Conservation (phyloP, 2,329 filamentous ascomycete genomes). For the Aaosphaeria pasadenensis region DNA sequence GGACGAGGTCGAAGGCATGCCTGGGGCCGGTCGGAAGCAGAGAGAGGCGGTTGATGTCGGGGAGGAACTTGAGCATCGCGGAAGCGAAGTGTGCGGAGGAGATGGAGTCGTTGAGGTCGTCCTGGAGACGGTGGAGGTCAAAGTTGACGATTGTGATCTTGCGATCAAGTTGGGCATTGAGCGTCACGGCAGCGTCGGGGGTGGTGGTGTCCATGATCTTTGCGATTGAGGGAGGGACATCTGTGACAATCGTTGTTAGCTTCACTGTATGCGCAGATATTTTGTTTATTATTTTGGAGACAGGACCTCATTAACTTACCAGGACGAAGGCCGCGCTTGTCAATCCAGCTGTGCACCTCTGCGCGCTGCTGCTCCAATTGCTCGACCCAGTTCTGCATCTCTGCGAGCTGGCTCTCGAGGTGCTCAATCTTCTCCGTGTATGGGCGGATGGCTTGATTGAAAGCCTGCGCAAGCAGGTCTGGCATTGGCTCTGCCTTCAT, state of each 20-base stretch:
- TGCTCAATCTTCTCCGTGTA: conserved; percentile 54
- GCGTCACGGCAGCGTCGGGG: conserved; percentile 48
- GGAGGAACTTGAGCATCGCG: conserved; percentile 55
- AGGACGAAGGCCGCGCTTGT: conserved; percentile 53
- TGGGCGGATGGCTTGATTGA: conserved; percentile 52
- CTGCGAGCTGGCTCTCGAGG: conserved; percentile 50
- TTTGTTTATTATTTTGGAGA: not conserved
- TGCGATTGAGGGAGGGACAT: conserved; percentile 52
- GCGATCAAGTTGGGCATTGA: conserved; percentile 57
- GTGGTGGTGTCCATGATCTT: conserved; percentile 52
- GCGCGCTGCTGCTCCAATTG: conserved; percentile 50
- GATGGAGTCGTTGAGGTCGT: conserved; percentile 54
- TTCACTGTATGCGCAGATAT: not conserved
- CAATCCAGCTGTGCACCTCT: conserved; percentile 55
- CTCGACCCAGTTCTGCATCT: conserved; percentile 50
- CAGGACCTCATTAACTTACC: conserved; percentile 35
- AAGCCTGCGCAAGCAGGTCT: conserved; percentile 51
- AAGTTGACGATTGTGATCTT: conserved; percentile 59
- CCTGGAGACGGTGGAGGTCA: conserved; percentile 54
- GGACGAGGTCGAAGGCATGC: conserved; percentile 52
- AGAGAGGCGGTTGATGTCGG: conserved; percentile 51
- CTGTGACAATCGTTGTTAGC: conserved; percentile 28
- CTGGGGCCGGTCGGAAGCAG: conserved; percentile 47
- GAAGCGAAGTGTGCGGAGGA: conserved; percentile 52
- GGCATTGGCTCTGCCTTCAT: conserved; percentile 43